Percentiles rank a stretch among this genome's conserved stretches.
Evolutionary conservation across 352 stramenopile genomes (phyloP).

Genomic region (Discostella stelligera): DNA sequence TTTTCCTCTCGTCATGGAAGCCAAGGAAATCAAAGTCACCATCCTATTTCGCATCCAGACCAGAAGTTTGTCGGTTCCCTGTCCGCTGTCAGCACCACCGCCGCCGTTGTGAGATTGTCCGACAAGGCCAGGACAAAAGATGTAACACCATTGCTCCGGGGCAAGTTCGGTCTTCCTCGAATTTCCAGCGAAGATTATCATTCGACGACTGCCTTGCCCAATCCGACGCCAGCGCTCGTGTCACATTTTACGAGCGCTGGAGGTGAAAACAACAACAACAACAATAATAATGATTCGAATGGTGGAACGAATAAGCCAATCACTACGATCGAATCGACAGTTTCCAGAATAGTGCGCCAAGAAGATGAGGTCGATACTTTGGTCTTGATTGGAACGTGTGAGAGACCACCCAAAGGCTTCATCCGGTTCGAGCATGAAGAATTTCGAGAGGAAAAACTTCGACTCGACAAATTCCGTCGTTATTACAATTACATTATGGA

Average conservation of each 20-base stretch:
- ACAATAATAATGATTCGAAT: neutral
- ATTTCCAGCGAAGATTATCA: conserved; percentile 15
- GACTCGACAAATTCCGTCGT: conserved; percentile 24
- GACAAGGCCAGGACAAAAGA: conserved; percentile 41
- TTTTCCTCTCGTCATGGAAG: conserved; percentile 2
- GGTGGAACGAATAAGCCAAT: neutral
- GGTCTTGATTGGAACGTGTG: conserved; percentile 74
- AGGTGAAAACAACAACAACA: neutral
- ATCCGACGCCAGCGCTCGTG: conserved; percentile 1
- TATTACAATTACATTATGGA: conserved; percentile 5
- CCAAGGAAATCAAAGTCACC: conserved; percentile 6
- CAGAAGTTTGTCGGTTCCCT: conserved; percentile 20
- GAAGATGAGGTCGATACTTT: conserved; percentile 52
- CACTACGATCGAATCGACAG: neutral
- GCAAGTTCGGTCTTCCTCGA: conserved; percentile 52
- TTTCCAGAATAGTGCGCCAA: neutral
- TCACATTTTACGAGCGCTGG: conserved; percentile 7
- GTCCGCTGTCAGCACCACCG: conserved; percentile 32
- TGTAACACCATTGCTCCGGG: conserved; percentile 43
- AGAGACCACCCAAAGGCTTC: conserved; percentile 62
- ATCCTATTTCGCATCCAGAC: neutral
- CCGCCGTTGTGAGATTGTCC: conserved; percentile 44
- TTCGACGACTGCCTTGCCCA: neutral
- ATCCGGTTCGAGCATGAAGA: conserved; percentile 72
- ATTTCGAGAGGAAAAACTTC: conserved; percentile 32